Conservation (phyloP, 1,284 basidiomycete species). For the Xerocomus nothofagi region DNA sequence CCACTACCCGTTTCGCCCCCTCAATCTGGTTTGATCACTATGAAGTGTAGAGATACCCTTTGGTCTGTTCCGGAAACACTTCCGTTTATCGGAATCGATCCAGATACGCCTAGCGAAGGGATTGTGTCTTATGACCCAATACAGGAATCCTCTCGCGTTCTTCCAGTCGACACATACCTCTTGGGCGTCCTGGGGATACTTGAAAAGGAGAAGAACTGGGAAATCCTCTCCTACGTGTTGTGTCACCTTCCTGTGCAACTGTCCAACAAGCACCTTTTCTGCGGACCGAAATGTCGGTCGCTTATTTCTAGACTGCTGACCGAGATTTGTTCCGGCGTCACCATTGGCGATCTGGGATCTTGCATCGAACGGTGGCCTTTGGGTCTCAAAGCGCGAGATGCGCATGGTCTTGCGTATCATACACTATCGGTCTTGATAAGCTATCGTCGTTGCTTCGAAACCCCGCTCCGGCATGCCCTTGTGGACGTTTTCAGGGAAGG, state of each 20-base stretch:
- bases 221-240: slow-evolving; percentile 89
- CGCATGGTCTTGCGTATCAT: slow-evolving; percentile 87
- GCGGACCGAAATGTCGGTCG: slow-evolving; percentile 77
- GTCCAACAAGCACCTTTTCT: slow-evolving; percentile 95
- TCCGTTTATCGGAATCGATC: slow-evolving; percentile 64
- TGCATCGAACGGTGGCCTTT: slow-evolving; percentile 63
- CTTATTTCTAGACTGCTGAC: slow-evolving; percentile 68
- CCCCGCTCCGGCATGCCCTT: slow-evolving; percentile 67
- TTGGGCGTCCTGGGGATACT: slow-evolving; percentile 68
- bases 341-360: slow-evolving; percentile 58
- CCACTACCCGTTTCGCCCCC: slow-evolving; percentile 34
- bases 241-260: slow-evolving; percentile 92
- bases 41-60: slow-evolving; percentile 40
- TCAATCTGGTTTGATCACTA: slow-evolving; percentile 37
- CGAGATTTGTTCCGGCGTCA: slow-evolving; percentile 70
- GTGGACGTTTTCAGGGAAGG: slow-evolving; percentile 86
- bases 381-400: slow-evolving; percentile 75
- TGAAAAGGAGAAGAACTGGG: slow-evolving; percentile 85
- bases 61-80: slow-evolving; percentile 83
- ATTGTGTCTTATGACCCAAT: slow-evolving; percentile 74
- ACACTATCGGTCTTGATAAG: slow-evolving; percentile 88
- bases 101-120: slow-evolving; percentile 71
- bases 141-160: slow-evolving; percentile 49
- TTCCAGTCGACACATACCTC: slow-evolving; percentile 84
- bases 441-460: slow-evolving; percentile 81